Base-by-base conservation (phyloP, 1,139 yeast genomes). In the Blastobotrys proliferans region DNA sequence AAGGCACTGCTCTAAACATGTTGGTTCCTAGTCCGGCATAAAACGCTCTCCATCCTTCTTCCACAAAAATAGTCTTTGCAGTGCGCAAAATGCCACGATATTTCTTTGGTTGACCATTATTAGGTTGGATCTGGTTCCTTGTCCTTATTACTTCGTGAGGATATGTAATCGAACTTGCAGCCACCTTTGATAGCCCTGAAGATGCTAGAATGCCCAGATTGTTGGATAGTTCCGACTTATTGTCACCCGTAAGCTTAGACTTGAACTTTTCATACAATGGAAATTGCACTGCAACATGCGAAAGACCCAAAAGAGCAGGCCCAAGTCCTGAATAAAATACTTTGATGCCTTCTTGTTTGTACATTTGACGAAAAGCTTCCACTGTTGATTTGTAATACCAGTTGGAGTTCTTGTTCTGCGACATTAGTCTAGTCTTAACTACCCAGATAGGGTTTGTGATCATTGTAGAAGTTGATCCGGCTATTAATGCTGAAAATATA, bases 391-490 rank as follows among this genome's bases (percentile, higher is more conserved):
- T 73, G 62, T 92, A 92, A 58, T 78, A 60, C 62, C 64, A 62
- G 49, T 53, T 41, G 1, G 60, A 47, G 40, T 54, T 48, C 3
- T 56, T 46, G 38, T 47, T 51, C 64, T 90, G 97, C 30, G 90
- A 72, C 97, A 92, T 92, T 41, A 92, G 68, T 56, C 98, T 69
- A 1, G 98, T 92, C 62, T 92, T 92, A 31, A 92, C 87, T 25
- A 92, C 97, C 98, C 98, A 92, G 27, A 92, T 85, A 6, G 98
- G 98, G 63, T 92, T 94, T 0, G 96, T 94, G 8, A 82, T 67
- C n/a, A 87, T 71, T 0, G 97, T 83, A 3, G 95, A 84, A 8
- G 81, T 77, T 51, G 86, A 78, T 16, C 98, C 99, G 1, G 97
- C 96, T 3, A 90, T 76, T 43, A 90, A 73, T 1, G 98, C 97